Base-by-base conservation (phyloP, 805 yeast genomes). In the Brettanomyces custersianus region DNA sequence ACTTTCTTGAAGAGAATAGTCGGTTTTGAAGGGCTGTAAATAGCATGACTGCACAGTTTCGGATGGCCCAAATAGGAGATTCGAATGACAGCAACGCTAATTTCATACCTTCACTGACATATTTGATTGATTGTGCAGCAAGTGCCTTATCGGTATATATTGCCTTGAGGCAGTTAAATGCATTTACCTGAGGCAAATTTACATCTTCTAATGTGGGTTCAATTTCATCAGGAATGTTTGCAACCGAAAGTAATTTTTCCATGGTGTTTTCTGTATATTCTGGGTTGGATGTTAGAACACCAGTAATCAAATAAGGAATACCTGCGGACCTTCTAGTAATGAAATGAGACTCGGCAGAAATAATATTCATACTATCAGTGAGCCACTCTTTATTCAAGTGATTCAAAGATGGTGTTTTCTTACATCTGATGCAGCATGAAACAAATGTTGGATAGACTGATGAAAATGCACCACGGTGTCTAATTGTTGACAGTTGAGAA, bases 271-370 rank as follows among this genome's bases (percentile, higher is more conserved):
- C 54, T 31, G 82, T 54, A 18, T 78, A 51, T 22, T 62, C 67
- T n/a, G 45, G 44, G 16, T 52, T 32, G 0, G 86, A 72, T 1
- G 74, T 64, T n/a, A 88, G 62, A 13, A 85, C 71, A 1, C 83
- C 92, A 1, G 92, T 71, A 11, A 90, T 65, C 35, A 90, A 61
- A 47, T 64, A 80, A 2, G 97, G 97, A 13, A 92, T 58, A 0
- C 97, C 96, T 3, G 95, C 97, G 1, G 96, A 87, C 44, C 97
- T 66, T 52, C 97, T 70, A 0, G 95, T 82, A 35, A 88, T 80
- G 31, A 72, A 70, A 47, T 85, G 88, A 0, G 80, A 65, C 46
- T 70, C 74, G 1, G 63, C 63, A 31, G 74, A 52, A 18, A 54
- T 46, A 16, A 47, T 25, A 4, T 53, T 49, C 12, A 87, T 46